Base-by-base conservation (phyloP, 129 eudicot genomes). In the Tanacetum coccineum region DNA sequence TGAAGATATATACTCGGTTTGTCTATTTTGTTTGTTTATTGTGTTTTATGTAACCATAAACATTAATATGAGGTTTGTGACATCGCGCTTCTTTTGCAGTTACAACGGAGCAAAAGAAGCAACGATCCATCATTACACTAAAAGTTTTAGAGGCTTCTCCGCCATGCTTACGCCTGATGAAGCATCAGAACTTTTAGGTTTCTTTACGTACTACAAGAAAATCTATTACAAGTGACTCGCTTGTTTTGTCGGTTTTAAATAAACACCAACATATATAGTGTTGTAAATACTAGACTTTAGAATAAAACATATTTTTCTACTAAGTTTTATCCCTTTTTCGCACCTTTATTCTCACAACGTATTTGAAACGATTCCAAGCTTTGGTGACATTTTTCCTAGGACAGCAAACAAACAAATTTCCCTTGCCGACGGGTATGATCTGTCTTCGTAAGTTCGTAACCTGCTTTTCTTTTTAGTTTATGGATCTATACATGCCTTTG, bases 91-190 rank as follows among this genome's bases (percentile, higher is more conserved):
- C 6, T 61, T 59, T 74, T 72, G 25, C 79, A 87, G 95, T 73
- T 28, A 59, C n/a, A 65, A 65, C 1, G 84, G 61, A 69, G 95
- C 90, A 66, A 66, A 32, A 69, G 83, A 81, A 71, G 95, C 84
- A 46, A 46, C 84, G 1, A 14, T 79, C 57, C 87, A 84, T 51
- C 95, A 87, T 56, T 87, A 84, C 66, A 84, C 87, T 14, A 87
- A 80, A 69, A 84, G 82, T 50, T 87, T 87, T 45, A 81, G 90
- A 82, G 95, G 95, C 70, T 84, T 87, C 74, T 87, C 95, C 0
- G 90, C 95, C 2, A 79, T 84, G 95, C 85, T 87, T 55, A 84
- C 90, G 11, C 79, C 84, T 0, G 73, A 77, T 64, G 85, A 84
- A 71, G 90, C 95, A 45, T 67, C 22, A 13, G 44, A 63, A 61